Evolutionary conservation across 2,329 filamentous ascomycete species (phyloP), one percentile per base, ranked within the genome.

Genomic region (Colletotrichum falcatum): DNA sequence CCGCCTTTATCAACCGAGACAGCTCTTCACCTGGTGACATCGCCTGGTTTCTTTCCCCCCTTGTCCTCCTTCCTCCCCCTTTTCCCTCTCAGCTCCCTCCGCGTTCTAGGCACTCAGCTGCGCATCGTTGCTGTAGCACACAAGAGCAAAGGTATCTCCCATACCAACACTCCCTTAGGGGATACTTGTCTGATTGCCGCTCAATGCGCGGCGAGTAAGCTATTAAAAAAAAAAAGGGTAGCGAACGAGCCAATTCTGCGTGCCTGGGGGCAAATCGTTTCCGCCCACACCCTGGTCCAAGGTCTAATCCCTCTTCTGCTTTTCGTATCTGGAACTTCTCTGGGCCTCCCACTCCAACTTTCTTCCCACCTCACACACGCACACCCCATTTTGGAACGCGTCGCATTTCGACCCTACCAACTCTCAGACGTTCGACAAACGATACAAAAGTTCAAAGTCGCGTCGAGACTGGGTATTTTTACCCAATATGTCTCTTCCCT

Each of bases 401-500:
- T 72, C 68, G 63, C 60, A 67, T 56, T 48, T 70, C 71, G 44
- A 55, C 60, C 53, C 67, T 55, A 18, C 37, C 51, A 44, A 60
- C 49, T 33, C 28, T 46, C 26, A n/a, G 53, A 53, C 49, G 54
- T 33, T 30, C 30, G 6, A 35, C 26, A 23, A 20, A 58, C 37
- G n/a, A 54, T 51, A 30, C 18, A 54, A 49, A 35, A 39, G 58
- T 46, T 59, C 26, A 46, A 72, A 63, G 60, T 71, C 71, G 71
- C 71, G 71, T 72, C 71, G 63, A 71, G 69, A 64, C 59, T 56
- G 59, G 54, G 60, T 51, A 64, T 49, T 58, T 46, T 18, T 18
- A 42, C 72, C 73, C 80, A 81, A 78, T 73, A 77, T 80, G 62
- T 72, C 69, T 66, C 49, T 70, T 72, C 11, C 66, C 73, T 2